Evolutionary conservation across 2,329 filamentous ascomycete genomes (phyloP).

Genomic region (Aspergillus sp.): DNA sequence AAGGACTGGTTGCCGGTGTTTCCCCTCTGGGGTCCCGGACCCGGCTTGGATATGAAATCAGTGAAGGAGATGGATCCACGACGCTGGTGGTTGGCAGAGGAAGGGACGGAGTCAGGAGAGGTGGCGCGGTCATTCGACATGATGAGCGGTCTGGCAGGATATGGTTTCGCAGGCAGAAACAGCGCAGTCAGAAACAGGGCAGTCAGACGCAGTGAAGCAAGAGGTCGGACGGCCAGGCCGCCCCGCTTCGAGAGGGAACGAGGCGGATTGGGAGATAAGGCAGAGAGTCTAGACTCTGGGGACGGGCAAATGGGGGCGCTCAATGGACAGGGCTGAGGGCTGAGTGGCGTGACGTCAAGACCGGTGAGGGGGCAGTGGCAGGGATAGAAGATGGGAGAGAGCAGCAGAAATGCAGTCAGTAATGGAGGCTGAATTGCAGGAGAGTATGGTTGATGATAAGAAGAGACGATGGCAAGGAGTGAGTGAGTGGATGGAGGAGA

Average conservation of each 20-base stretch:
- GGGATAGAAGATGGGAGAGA: slow-evolving; percentile 1
- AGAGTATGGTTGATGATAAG: not conserved
- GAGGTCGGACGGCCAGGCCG: slow-evolving; percentile 16
- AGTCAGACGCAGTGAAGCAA: slow-evolving; percentile 3
- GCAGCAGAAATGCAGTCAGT: not conserved
- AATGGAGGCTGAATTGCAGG: slow-evolving; percentile 1
- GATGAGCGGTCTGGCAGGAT: slow-evolving; percentile 6
- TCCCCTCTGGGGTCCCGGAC: slow-evolving; percentile 12
- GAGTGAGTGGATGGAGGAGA: slow-evolving; percentile 3
- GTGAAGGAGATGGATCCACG: slow-evolving; percentile 37
- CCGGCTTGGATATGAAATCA: slow-evolving; percentile 31
- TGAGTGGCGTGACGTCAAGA: not conserved
- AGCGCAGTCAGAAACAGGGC: not conserved
- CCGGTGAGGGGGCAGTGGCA: slow-evolving; percentile 1
- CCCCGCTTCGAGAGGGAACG: slow-evolving; percentile 1
- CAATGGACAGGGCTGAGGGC: not conserved
- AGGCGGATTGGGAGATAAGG: slow-evolving; percentile 2
- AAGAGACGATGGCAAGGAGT: slow-evolving; percentile 2
- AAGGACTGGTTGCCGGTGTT: slow-evolving; percentile 27
- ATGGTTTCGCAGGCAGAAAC: not conserved
- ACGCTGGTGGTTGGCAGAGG: slow-evolving; percentile 29
- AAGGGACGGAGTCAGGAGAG: slow-evolving; percentile 30
- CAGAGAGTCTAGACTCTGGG: not conserved
- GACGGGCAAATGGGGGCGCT: not conserved
- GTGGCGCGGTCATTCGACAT: slow-evolving; percentile 38